Conservation (phyloP, 768 basidiomycete species). For the Sutorius australiensis region DNA sequence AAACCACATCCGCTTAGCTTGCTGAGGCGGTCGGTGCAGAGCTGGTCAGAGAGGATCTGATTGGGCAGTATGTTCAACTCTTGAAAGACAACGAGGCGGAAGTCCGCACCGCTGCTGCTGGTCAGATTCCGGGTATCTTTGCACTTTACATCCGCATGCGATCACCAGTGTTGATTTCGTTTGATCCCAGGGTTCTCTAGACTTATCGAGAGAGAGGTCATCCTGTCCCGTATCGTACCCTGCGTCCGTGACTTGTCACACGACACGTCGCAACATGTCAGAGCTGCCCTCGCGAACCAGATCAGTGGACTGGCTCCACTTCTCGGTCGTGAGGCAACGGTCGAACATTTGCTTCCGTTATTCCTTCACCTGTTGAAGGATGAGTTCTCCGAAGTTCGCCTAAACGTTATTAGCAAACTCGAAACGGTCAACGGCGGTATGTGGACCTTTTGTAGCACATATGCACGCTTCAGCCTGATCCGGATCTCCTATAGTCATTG, state of each 20-base stretch:
- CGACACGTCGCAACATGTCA: constrained; percentile 94
- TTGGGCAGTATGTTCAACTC: constrained; percentile 87
- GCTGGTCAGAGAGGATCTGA: constrained; percentile 90
- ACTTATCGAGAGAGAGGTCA: constrained; percentile 88
- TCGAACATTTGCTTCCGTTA: constrained; percentile 93
- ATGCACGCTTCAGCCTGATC: constrained; percentile 7
- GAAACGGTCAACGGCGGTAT: constrained; percentile 91
- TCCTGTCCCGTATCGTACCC: constrained; percentile 88
- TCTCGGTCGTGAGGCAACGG: constrained; percentile 88
- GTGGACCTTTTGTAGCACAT: constrained; percentile 22
- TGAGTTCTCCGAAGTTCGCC: constrained; percentile 95
- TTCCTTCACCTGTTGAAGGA: constrained; percentile 97
- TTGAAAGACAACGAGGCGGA: constrained; percentile 99
- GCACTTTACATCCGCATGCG: background rate
- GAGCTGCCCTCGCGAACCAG: constrained; percentile 92
- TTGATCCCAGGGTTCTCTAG: constrained; percentile 80
- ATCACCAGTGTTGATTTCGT: constrained; percentile 6
- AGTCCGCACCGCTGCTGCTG: constrained; percentile 92
- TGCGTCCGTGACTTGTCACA: constrained; percentile 92
- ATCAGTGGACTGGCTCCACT: constrained; percentile 95
- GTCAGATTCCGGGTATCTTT: constrained; percentile 87
- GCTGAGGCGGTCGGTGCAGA: constrained; percentile 88
- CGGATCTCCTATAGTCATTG: constrained; percentile 67
- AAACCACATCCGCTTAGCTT: constrained; percentile 45
- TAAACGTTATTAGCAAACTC: constrained; percentile 98